A percentile compares a stretch with the other conserved stretches of the same genome.
These are phyloP conservation scores for Laguncularia racemosa DNA, from an alignment of 345 rosid genomes.

Conservation along the genomic window DNA sequence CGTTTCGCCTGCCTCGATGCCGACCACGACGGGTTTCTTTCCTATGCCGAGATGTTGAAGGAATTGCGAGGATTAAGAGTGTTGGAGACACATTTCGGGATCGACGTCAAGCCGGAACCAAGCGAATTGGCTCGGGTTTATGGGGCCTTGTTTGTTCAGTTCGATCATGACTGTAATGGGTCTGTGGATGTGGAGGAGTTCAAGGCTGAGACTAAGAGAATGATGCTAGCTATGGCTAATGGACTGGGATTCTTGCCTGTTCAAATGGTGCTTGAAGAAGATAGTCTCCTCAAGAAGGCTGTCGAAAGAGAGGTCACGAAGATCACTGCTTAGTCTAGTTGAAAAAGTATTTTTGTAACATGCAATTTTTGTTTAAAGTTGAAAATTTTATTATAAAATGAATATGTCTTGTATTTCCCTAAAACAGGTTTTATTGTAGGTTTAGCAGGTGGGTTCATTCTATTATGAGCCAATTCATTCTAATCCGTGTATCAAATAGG, in stretches of 20 bases:
- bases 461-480: too few species aligned
- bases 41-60: slow-evolving; percentile 33
- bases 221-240: slow-evolving; percentile 42
- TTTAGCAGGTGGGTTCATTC: too few species aligned
- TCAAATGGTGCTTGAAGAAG: slow-evolving; percentile 45
- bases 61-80: slow-evolving; percentile 34
- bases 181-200: slow-evolving; percentile 36
- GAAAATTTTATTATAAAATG: too few species aligned
- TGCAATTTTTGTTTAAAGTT: too few species aligned
- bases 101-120: slow-evolving; percentile 21
- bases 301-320: slow-evolving; percentile 30
- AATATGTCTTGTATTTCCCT: too few species aligned
- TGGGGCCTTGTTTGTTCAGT: slow-evolving; percentile 22
- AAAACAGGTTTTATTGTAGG: too few species aligned
- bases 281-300: slow-evolving; percentile 38
- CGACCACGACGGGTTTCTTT: slow-evolving; percentile 32
- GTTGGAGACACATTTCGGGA: slow-evolving; percentile 32
- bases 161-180: slow-evolving; percentile 36
- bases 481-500: too few species aligned
- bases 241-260: slow-evolving; percentile 44
- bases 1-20: slow-evolving; percentile 27
- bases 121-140: slow-evolving; percentile 20
- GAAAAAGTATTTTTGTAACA: background rate
- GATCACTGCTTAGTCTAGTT: background rate
- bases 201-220: slow-evolving; percentile 32